A percentile compares a stretch with the other conserved stretches of the same genome.
These are phyloP conservation scores for Trypanosoma caninum DNA, from an alignment of 208 protist species.

Conservation along the genomic window DNA sequence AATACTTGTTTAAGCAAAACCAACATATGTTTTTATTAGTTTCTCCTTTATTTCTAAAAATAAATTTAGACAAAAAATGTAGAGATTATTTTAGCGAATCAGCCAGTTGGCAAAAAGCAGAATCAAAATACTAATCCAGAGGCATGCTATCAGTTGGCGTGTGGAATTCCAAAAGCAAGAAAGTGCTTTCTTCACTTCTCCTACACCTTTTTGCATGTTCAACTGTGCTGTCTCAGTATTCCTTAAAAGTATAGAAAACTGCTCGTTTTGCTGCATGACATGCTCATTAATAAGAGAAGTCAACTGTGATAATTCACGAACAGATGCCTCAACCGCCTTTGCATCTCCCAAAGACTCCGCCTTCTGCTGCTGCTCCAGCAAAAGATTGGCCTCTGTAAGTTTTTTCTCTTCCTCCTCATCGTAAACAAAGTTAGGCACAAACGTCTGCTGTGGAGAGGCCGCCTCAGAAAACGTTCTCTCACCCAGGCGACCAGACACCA, in stretches of 20 bases:
- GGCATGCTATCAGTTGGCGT: conserved; percentile 67
- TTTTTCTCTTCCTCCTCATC: conserved; percentile 39
- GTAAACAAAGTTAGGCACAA: too few species aligned
- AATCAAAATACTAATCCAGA: conserved; percentile 62
- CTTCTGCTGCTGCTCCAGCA: conserved; percentile 49
- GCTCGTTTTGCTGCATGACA: conserved; percentile 80
- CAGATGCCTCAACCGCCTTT: conserved; percentile 59
- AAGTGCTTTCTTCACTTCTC: conserved; percentile 51
- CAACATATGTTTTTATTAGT: too few species aligned
- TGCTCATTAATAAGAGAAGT: conserved; percentile 82
- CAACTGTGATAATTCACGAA: conserved; percentile 84
- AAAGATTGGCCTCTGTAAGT: conserved; percentile 38
- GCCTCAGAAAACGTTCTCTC: background rate
- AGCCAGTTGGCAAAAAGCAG: conserved; percentile 60
- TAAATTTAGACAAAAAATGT: too few species aligned
- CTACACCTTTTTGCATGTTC: conserved; percentile 58
- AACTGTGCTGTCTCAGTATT: conserved; percentile 65
- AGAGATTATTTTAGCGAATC: conserved; percentile 19
- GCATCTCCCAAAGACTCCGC: conserved; percentile 62
- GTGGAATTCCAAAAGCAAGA: conserved; percentile 66
- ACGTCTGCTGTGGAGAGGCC: conserved; percentile 4
- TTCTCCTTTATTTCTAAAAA: too few species aligned
- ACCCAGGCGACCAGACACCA: background rate
- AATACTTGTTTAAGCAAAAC: background rate
- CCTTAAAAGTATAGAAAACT: conserved; percentile 67